Evolutionary conservation across 129 eudicot species (phyloP).

Genomic region (Flaveria brownii): DNA sequence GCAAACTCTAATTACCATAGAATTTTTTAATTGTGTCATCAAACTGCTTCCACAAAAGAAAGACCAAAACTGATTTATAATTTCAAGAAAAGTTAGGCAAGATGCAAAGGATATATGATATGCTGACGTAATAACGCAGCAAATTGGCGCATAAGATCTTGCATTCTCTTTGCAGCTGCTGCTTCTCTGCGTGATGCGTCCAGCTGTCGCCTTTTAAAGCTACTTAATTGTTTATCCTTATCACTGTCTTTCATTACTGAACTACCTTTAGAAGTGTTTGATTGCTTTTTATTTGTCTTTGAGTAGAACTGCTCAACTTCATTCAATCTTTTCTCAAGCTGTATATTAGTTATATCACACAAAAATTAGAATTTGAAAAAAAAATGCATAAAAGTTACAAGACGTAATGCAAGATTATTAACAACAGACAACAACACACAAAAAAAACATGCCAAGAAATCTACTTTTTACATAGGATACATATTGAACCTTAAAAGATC

Average conservation of each 20-base stretch:
- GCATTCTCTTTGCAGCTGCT: constrained; percentile 84
- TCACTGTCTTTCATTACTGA: constrained; percentile 67
- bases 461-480: not conserved
- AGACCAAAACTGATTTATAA: not conserved
- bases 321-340: constrained; percentile 73
- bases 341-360: constrained; percentile 33
- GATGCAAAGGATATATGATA: constrained; percentile 39
- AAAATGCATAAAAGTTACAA: not conserved
- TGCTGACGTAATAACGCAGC: constrained; percentile 66
- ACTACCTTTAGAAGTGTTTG: constrained; percentile 61
- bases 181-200: constrained; percentile 72
- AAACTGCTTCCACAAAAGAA: constrained; percentile 7
- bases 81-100: constrained; percentile 1
- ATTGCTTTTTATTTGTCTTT: constrained; percentile 47
- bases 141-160: constrained; percentile 79
- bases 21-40: not conserved
- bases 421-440: not conserved
- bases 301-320: constrained; percentile 76
- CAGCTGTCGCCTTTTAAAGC: constrained; percentile 64
- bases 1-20: not conserved
- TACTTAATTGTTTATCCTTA: constrained; percentile 49
- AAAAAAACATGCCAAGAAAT: not conserved
- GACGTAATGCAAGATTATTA: not conserved
- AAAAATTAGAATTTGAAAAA: not conserved
- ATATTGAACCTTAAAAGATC: not conserved